Evolutionary conservation across 2,329 filamentous ascomycete genomes (phyloP), one percentile per base, ranked within the genome.

Genomic region (Fusarium buharicum): DNA sequence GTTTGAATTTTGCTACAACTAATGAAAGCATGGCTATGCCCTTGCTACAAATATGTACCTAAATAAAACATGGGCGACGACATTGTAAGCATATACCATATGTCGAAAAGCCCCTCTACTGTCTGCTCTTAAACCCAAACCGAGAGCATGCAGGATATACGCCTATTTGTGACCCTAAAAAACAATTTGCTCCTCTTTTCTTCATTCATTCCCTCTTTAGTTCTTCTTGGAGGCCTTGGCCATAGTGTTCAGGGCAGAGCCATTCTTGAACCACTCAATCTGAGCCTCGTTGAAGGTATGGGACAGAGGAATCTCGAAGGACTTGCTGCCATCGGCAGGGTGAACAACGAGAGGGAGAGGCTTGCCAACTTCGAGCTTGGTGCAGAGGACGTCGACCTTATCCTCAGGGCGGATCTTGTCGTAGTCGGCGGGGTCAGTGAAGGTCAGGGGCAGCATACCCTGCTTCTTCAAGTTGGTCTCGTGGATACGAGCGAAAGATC

Each of bases 401-500:
- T 97, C 95, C 61, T 95, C 89, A 68, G 93, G 91, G 77, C 90
- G 87, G 79, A 99, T 93, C 87, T 92, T 96, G 79, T 99, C 95
- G 80, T 99, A 99, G 80, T 99, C 95, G 77, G 90, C 94, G 54
- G 94, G 94, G 76, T 98, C 89, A 55, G 87, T 81, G 83, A 99
- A 99, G 73, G 93, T 98, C 68, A 99, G 86, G 74, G 95, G 95
- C 82, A 99, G 91, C 94, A 99, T 97, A 82, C 95, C 95, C 88
- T 99, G 95, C 90, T 99, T 99, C 92, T 99, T 99, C 84, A 99
- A 82, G 88, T 99, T 99, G 84, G 95, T 99, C 86, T 99, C 95
- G 86, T 99, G 95, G 76, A 99, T 99, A 90, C 95, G 95, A 74
- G 95, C 95, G 77, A 99, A 99, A 67, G 87, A 92, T 76, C 92